Percentiles rank a stretch among this genome's conserved stretches.
These are phyloP conservation scores for Alternaria panax DNA, from an alignment of 2,329 filamentous ascomycete genomes.

Conservation along the genomic window DNA sequence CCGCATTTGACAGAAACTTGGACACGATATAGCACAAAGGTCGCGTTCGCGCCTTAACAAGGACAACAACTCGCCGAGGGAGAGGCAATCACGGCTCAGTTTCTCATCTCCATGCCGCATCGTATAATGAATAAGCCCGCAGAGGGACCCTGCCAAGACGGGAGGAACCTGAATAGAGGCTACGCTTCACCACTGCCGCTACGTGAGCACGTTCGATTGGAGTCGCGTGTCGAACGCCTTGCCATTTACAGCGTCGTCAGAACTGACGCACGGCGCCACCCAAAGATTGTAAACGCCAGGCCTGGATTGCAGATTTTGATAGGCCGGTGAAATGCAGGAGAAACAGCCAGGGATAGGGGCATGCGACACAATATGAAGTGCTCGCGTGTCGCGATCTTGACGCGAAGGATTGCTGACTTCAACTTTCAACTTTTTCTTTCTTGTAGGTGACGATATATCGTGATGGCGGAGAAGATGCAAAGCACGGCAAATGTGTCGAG, in stretches of 20 bases:
- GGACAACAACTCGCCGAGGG: not conserved
- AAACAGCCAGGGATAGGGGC: not conserved
- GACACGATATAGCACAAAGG: not conserved
- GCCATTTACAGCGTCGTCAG: not conserved
- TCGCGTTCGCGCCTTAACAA: not conserved
- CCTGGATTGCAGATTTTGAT: not conserved
- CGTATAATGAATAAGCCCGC: not conserved
- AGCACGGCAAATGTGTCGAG: slow-evolving; percentile 25
- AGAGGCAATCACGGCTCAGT: not conserved
- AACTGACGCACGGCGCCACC: not conserved
- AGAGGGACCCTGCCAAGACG: not conserved
- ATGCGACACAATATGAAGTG: slow-evolving; percentile 1
- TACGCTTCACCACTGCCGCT: slow-evolving; percentile 1
- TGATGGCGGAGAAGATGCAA: slow-evolving; percentile 26
- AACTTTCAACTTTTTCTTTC: not conserved
- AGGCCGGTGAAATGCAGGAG: not conserved
- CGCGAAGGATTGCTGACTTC: accelerated
- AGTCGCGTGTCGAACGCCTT: not conserved
- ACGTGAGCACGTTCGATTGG: not conserved
- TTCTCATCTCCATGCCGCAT: not conserved
- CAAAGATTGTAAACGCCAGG: not conserved
- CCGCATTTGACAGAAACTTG: not conserved
- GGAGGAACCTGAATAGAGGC: not conserved
- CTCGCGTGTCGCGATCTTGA: not conserved
- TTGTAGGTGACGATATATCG: not conserved